Conservation (phyloP, 1,284 basidiomycete genomes). For the Ganoderma lingzhi region DNA sequence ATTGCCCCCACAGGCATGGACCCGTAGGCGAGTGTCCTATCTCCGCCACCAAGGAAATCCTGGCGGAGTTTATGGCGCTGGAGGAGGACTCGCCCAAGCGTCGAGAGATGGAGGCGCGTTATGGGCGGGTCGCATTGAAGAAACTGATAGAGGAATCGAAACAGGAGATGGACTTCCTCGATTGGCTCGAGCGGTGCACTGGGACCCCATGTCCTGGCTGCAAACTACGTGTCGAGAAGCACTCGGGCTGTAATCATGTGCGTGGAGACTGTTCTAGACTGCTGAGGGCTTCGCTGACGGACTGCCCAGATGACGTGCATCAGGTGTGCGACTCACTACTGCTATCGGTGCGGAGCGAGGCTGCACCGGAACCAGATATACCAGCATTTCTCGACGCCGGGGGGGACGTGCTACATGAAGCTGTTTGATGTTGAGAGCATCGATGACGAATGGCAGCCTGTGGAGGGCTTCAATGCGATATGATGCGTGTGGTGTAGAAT, state of each 20-base stretch:
- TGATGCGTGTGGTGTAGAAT: constrained; percentile 22
- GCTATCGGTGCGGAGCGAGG: constrained; percentile 74
- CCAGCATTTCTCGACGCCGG: constrained; percentile 68
- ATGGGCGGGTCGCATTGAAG: constrained; percentile 64
- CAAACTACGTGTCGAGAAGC: constrained; percentile 75
- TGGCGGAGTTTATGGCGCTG: constrained; percentile 67
- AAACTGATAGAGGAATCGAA: constrained; percentile 65
- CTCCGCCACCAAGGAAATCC: constrained; percentile 64
- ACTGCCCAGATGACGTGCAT: constrained; percentile 72
- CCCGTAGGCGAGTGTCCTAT: constrained; percentile 71
- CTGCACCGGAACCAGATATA: constrained; percentile 66
- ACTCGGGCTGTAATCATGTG: constrained; percentile 80
- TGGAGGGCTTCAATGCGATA: constrained; percentile 52
- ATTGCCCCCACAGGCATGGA: constrained; percentile 67
- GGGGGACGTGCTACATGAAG: constrained; percentile 65
- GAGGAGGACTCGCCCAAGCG: constrained; percentile 58
- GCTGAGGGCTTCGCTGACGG: constrained; percentile 13
- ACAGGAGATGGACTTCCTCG: constrained; percentile 71
- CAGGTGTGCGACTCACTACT: constrained; percentile 77
- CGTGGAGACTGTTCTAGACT: constrained; percentile 38
- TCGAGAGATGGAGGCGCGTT: constrained; percentile 61
- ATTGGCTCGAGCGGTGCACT: constrained; percentile 70
- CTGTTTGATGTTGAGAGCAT: constrained; percentile 65
- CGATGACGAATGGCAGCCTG: constrained; percentile 61
- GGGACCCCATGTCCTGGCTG: constrained; percentile 75